Conservation (phyloP, 495 filamentous ascomycete genomes). For the Parathielavia appendiculata region DNA sequence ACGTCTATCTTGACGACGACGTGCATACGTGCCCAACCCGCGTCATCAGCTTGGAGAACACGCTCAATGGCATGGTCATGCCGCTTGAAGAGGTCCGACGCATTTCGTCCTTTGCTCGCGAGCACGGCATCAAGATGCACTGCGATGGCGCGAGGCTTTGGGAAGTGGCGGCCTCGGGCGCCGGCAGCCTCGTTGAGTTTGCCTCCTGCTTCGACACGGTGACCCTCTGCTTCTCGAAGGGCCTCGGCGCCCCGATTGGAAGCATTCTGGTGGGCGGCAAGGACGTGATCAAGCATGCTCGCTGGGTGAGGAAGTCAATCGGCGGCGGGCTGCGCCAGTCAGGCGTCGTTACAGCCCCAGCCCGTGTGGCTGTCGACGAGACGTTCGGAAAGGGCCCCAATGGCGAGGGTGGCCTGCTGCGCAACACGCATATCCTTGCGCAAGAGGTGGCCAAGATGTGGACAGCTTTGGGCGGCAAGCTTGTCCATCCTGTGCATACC, state of each 20-base stretch:
- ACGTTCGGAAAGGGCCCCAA: constrained; percentile 59
- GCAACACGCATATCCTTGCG: constrained; percentile 58
- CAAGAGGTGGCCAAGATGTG: constrained; percentile 60
- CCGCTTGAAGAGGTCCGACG: constrained; percentile 62
- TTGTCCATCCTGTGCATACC: constrained; percentile 64
- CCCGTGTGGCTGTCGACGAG: constrained; percentile 57
- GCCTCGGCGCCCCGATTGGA: constrained; percentile 82
- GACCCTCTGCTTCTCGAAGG: constrained; percentile 82
- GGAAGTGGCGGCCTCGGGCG: constrained; percentile 62
- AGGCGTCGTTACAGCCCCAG: constrained; percentile 56
- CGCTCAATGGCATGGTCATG: constrained; percentile 71
- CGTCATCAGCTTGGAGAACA: constrained; percentile 82
- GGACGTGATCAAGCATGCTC: constrained; percentile 62
- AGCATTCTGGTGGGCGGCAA: constrained; percentile 67
- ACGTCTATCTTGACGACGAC: constrained; percentile 43
- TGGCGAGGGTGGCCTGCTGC: constrained; percentile 60
- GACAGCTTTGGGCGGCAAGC: constrained; percentile 57
- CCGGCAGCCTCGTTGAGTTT: constrained; percentile 61
- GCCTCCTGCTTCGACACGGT: constrained; percentile 71
- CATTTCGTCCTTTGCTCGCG: constrained; percentile 65
- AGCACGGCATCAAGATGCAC: constrained; percentile 66
- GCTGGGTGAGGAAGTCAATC: constrained; percentile 78
- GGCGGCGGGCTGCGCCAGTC: constrained; percentile 79
- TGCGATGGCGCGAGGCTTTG: constrained; percentile 82
- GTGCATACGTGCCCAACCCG: constrained; percentile 66